Percentiles rank a stretch among this genome's conserved stretches.
These are phyloP conservation scores for Sonneratia caseolaris DNA, from an alignment of 345 rosid genomes.

Conservation along the genomic window DNA sequence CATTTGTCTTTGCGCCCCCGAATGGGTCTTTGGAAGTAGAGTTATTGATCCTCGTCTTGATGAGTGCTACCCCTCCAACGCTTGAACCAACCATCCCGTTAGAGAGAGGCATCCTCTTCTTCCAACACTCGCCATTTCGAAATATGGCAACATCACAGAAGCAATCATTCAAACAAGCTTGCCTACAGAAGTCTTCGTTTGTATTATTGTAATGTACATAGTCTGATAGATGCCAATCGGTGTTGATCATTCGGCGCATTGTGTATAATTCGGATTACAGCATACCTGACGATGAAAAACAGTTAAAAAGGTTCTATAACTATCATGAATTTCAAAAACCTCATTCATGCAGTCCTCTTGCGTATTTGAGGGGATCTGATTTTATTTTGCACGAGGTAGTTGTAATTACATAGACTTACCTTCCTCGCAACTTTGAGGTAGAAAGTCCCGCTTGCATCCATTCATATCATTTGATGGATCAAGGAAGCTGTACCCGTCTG, in stretches of 20 bases:
- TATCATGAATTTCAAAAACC: too few relatives aligned
- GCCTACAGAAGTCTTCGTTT: slow-evolving; percentile 1
- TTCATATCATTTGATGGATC: slow-evolving; percentile 23
- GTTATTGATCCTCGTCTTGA: slow-evolving; percentile 27
- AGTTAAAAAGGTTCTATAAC: not conserved
- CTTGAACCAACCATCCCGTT: slow-evolving; percentile 19
- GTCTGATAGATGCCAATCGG: slow-evolving; percentile 23
- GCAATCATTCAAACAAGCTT: too few relatives aligned
- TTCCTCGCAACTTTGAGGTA: slow-evolving; percentile 24
- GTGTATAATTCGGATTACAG: slow-evolving; percentile 14
- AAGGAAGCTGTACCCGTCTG: slow-evolving; percentile 22
- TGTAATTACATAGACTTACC: not conserved
- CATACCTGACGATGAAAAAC: not conserved
- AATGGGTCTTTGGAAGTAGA: not conserved
- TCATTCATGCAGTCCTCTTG: too few relatives aligned
- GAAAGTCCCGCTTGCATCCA: slow-evolving; percentile 31
- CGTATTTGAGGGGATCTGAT: too few relatives aligned
- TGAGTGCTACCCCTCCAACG: slow-evolving; percentile 17
- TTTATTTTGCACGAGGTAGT: not conserved
- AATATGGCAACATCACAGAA: too few relatives aligned
- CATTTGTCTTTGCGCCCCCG: not conserved
- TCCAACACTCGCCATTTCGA: slow-evolving; percentile 23
- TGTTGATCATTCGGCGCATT: slow-evolving; percentile 7
- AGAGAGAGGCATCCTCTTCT: slow-evolving; percentile 38
- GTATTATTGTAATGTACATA: slow-evolving; percentile 11